Evolutionary conservation across 2,329 filamentous ascomycete species (phyloP).

Genomic region (Fusarium sacchari): DNA sequence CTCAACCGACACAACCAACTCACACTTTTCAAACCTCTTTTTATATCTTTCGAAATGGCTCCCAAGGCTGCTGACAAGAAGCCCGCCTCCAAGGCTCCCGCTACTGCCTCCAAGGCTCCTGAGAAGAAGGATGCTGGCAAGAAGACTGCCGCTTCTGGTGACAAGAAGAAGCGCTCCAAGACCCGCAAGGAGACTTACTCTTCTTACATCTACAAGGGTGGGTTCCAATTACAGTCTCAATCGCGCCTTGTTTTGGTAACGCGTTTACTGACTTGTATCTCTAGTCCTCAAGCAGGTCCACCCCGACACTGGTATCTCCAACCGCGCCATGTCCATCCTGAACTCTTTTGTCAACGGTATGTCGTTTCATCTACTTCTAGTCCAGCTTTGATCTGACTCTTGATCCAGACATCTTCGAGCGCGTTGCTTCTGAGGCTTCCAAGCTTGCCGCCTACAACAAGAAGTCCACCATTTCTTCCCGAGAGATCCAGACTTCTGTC

Average conservation of each 20-base stretch:
- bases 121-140: conserved; percentile 99
- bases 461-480: conserved; percentile 99
- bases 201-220: conserved; percentile 99
- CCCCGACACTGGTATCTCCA: conserved; percentile 99
- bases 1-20: conserved; percentile 14
- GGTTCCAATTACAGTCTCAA: conserved; percentile 35
- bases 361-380: conserved; percentile 43
- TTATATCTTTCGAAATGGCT: conserved; percentile 73
- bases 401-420: conserved; percentile 92
- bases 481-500: conserved; percentile 99
- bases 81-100: conserved; percentile 96
- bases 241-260: conserved; percentile 8
- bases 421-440: conserved; percentile 96
- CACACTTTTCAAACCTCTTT: conserved; percentile 10
- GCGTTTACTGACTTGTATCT: conserved; percentile 40
- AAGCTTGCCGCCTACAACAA: conserved; percentile 99
- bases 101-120: conserved; percentile 71
- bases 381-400: conserved; percentile 2
- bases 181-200: conserved; percentile 99
- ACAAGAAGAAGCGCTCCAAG: conserved; percentile 99
- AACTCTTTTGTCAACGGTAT: conserved; percentile 99
- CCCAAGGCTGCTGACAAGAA: conserved; percentile 99
- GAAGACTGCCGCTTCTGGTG: conserved; percentile 96
- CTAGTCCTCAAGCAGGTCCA: conserved; percentile 99
- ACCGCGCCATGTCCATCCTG: conserved; percentile 99